Evolutionary conservation across 495 filamentous ascomycete species (phyloP).

Genomic region (Aspergillus incahuasiensis): DNA sequence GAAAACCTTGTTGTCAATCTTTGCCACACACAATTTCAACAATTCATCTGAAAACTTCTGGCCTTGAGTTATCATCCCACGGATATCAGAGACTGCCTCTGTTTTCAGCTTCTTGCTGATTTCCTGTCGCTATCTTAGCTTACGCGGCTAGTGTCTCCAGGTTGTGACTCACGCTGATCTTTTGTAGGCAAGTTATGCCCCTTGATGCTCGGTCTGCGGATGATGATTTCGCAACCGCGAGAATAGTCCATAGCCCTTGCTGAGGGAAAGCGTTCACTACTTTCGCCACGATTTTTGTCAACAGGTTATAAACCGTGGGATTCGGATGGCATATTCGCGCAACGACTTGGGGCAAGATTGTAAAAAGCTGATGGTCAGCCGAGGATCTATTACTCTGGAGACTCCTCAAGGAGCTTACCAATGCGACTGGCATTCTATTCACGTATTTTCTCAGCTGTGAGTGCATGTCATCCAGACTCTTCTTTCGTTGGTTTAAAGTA

Average conservation of each 20-base stretch:
- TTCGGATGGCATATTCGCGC: conserved; percentile 88
- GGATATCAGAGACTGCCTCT: conserved; percentile 54
- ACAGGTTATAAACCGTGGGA: conserved; percentile 62
- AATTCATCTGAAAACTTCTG: conserved; percentile 82
- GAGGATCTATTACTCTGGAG: neutral
- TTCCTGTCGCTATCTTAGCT: conserved; percentile 32
- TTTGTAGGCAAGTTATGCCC: conserved; percentile 47
- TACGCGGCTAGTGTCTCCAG: neutral
- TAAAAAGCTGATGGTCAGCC: conserved; percentile 61
- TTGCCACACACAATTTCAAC: conserved; percentile 70
- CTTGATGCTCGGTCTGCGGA: conserved; percentile 45
- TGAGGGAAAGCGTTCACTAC: conserved; percentile 75
- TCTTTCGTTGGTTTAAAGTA: conserved; percentile 52
- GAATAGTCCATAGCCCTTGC: conserved; percentile 89
- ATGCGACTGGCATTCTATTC: conserved; percentile 70
- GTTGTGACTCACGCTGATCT: conserved; percentile 31
- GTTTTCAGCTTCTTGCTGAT: conserved; percentile 39
- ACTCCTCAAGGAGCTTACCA: conserved; percentile 37
- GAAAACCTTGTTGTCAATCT: conserved; percentile 62
- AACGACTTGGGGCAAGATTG: conserved; percentile 85
- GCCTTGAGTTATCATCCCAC: conserved; percentile 64
- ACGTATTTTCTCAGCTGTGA: conserved; percentile 68
- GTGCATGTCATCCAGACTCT: conserved; percentile 67
- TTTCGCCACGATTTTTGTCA: conserved; percentile 74
- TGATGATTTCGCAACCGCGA: conserved; percentile 68